phyloP scores from a whole-genome alignment of 1,284 basidiomycete genomes.

The Microstroma glucosiphilum region DNA sequence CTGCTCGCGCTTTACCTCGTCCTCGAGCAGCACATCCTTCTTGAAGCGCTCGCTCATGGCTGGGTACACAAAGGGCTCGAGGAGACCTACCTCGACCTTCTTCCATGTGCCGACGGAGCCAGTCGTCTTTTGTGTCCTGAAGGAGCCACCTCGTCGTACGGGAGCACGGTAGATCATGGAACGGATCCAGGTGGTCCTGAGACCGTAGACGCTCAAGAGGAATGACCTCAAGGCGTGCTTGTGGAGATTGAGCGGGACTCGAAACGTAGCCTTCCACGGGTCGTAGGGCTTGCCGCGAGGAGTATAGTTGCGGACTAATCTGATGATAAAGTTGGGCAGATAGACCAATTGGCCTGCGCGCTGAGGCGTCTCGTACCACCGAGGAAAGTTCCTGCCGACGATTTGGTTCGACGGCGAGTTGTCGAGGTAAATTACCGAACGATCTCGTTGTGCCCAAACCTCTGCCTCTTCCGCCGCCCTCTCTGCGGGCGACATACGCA shows the following conservation, averaged over 20 bases:
- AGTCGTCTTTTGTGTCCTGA: slow-evolving; percentile 55
- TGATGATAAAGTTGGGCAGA: slow-evolving; percentile 78
- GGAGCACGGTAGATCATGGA: slow-evolving; percentile 68
- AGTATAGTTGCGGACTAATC: slow-evolving; percentile 77
- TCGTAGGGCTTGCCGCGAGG: slow-evolving; percentile 75
- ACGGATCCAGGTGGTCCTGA: slow-evolving; percentile 80
- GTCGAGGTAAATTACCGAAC: slow-evolving; percentile 43
- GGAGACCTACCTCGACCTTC: slow-evolving; percentile 47
- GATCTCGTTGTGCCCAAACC: slow-evolving; percentile 43
- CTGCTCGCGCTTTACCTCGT: no score
- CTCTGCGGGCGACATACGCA: slow-evolving; percentile 20
- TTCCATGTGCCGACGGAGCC: slow-evolving; percentile 38
- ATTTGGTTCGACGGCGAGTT: slow-evolving; percentile 33
- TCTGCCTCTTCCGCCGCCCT: slow-evolving; percentile 31
- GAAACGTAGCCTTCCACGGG: slow-evolving; percentile 88
- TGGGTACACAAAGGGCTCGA: slow-evolving; percentile 49
- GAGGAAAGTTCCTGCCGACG: slow-evolving; percentile 23
- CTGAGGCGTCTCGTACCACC: slow-evolving; percentile 42
- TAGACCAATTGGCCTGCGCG: slow-evolving; percentile 68
- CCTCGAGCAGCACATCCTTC: no score
- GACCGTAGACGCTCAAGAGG: slow-evolving; percentile 68
- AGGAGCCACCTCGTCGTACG: slow-evolving; percentile 20
- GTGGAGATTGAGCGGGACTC: slow-evolving; percentile 71
- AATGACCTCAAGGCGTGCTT: slow-evolving; percentile 87
- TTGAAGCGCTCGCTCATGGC: slow-evolving; percentile 17